These are phyloP conservation scores for Exophiala sideris DNA, from an alignment of 2,329 filamentous ascomycete genomes.

Conservation along the genomic window DNA sequence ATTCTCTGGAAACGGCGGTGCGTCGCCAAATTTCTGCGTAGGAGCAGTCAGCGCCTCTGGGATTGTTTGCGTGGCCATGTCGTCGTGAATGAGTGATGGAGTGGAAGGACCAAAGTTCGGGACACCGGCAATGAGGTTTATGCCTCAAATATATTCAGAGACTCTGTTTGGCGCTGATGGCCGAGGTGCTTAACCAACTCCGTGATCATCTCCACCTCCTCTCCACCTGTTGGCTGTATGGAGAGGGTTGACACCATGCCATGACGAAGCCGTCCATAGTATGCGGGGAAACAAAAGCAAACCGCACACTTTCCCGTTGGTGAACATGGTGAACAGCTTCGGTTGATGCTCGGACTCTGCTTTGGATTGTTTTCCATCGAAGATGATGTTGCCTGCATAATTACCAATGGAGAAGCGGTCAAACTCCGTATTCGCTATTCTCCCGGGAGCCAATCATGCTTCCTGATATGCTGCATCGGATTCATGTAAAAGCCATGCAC, in stretches of 20 bases:
- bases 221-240: conserved; percentile 3
- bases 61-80: conserved; percentile 14
- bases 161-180: not conserved
- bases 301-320: not conserved
- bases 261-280: conserved; percentile 9
- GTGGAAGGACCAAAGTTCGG: not conserved
- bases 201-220: conserved; percentile 13
- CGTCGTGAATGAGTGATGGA: not conserved
- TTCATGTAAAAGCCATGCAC: no score
- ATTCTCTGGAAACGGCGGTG: conserved; percentile 42
- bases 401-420: not conserved
- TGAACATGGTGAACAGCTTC: not conserved
- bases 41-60: conserved; percentile 20
- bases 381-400: not conserved
- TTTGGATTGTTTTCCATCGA: not conserved
- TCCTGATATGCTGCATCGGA: no score
- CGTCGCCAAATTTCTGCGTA: conserved; percentile 13
- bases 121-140: not conserved
- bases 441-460: not conserved
- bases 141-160: conserved; percentile 1
- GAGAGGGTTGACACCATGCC: not conserved
- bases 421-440: not conserved
- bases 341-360: not conserved
- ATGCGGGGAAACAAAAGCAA: conserved; percentile 9
- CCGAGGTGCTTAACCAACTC: not conserved